Base-by-base conservation (phyloP, 768 basidiomycete species). In the Crepidotus variabilis region DNA sequence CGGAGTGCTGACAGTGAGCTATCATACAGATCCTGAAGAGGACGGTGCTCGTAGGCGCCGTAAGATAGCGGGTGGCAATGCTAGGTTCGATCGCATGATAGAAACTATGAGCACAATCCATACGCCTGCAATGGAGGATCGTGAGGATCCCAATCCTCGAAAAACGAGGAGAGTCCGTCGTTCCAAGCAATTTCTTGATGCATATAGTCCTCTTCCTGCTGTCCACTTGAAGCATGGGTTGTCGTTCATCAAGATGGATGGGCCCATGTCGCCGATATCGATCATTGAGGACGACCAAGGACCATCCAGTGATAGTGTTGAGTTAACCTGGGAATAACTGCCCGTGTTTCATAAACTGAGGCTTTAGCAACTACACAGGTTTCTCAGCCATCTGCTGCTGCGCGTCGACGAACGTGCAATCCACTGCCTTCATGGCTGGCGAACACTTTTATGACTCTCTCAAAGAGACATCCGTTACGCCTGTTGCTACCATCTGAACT, bases 21-120 rank as follows among this genome's bases (percentile, higher is more conserved):
- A 24, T 14, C 49, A 47, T 28, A 48, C 45, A 62, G 54, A 32
- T 54, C 52, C 54, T 21, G 55, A 47, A 50, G 55, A 45, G 48
- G 55, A 57, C 48, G 57, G 14, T 36, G 28, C 63, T 28, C 52
- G 64, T n/a, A 88, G 84, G 60, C 79, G 83, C 18, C 76, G 75
- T 22, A 81, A 72, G 47, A 47, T 46, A 24, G 65, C 69, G 35
- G 78, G 78, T 7, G 69, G 85, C 50, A 90, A 89, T 60, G 66
- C 76, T 33, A 79, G 80, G 36, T 87, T 83, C 61, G 87, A 90
- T 66, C 75, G 75, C 46, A 90, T 90, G 88, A 70, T 89, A 28
- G 75, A 82, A 51, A 75, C 79, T 2, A 82, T 87, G 72, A 76
- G 80, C 53, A 59, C 59, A 62, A 69, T 53, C 56, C 50, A 62